These are phyloP conservation scores for Cornus kousa DNA, from an alignment of 148 eudicot species.

Conservation along the genomic window DNA sequence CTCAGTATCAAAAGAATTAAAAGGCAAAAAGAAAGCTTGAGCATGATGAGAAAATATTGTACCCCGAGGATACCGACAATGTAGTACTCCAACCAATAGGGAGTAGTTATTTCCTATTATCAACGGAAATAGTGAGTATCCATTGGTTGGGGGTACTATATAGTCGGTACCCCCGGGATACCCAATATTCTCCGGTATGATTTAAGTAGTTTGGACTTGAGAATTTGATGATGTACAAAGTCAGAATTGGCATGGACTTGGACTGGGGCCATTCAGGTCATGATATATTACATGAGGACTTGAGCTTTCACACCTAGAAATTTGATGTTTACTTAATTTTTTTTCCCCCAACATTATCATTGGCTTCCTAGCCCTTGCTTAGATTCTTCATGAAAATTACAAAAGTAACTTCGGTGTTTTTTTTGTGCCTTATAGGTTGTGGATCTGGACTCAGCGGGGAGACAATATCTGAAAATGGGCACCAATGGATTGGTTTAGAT, in stretches of 20 bases:
- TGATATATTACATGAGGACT: not conserved
- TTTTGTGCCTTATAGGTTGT: constrained; percentile 55
- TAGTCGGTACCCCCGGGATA: too few relatives aligned
- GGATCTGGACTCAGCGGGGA: constrained; percentile 99
- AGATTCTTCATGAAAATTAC: not conserved
- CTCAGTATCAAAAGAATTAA: too few relatives aligned
- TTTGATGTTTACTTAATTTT: too few relatives aligned
- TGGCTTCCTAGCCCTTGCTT: not conserved
- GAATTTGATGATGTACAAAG: not conserved
- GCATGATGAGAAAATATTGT: too few relatives aligned
- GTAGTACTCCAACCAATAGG: too few relatives aligned
- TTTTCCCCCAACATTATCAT: not conserved
- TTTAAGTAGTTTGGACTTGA: not conserved
- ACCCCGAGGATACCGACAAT: too few relatives aligned
- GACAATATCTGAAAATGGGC: constrained; percentile 84
- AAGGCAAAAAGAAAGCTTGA: too few relatives aligned
- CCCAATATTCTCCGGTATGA: too few relatives aligned
- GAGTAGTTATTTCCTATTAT: too few relatives aligned
- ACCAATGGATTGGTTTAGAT: constrained; percentile 95
- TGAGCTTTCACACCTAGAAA: not conserved
- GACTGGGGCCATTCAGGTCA: not conserved
- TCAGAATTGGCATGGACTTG: not conserved
- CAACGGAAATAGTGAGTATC: too few relatives aligned
- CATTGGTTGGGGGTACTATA: too few relatives aligned
- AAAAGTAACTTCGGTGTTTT: not conserved